Percentiles rank a stretch among this genome's conserved stretches.
phyloP scores from a whole-genome alignment of 208 protist genomes.

The Porcisia deanei region DNA sequence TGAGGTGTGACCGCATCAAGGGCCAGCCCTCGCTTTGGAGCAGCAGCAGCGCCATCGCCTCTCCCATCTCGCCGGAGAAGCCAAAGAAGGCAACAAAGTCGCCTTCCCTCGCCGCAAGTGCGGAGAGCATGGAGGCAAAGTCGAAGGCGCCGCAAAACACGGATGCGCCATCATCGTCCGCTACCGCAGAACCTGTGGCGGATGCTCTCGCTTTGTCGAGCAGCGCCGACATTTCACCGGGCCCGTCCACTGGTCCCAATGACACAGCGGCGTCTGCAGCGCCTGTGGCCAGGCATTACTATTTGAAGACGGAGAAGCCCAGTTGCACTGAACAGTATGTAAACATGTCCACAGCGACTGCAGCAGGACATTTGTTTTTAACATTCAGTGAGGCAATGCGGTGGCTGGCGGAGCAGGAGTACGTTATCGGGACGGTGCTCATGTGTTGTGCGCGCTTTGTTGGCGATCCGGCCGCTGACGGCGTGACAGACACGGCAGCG shows the following conservation, averaged over 20 bases:
- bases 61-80: slow-evolving; percentile 15
- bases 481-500: slow-evolving; percentile 12
- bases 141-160: not conserved
- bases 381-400: slow-evolving; percentile 54
- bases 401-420: slow-evolving; percentile 84
- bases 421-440: slow-evolving; percentile 78
- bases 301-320: slow-evolving; percentile 24
- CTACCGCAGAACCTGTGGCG: slow-evolving; percentile 11
- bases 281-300: slow-evolving; percentile 5
- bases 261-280: not conserved
- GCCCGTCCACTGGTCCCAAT: not conserved
- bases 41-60: slow-evolving; percentile 26
- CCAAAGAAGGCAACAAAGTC: slow-evolving; percentile 9
- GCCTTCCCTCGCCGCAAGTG: not conserved
- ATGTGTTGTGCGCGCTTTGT: slow-evolving; percentile 55
- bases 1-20: slow-evolving; percentile 25
- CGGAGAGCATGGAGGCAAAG: not conserved
- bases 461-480: slow-evolving; percentile 26
- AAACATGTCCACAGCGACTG: slow-evolving; percentile 14
- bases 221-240: not conserved
- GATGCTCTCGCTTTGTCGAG: slow-evolving; percentile 11
- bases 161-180: slow-evolving; percentile 8
- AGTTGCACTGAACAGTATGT: slow-evolving; percentile 29
- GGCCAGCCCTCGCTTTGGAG: slow-evolving; percentile 30
- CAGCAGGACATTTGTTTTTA: slow-evolving; percentile 52